Conservation (phyloP, 768 basidiomycete species). For the Kwoniella dendrophila region DNA sequence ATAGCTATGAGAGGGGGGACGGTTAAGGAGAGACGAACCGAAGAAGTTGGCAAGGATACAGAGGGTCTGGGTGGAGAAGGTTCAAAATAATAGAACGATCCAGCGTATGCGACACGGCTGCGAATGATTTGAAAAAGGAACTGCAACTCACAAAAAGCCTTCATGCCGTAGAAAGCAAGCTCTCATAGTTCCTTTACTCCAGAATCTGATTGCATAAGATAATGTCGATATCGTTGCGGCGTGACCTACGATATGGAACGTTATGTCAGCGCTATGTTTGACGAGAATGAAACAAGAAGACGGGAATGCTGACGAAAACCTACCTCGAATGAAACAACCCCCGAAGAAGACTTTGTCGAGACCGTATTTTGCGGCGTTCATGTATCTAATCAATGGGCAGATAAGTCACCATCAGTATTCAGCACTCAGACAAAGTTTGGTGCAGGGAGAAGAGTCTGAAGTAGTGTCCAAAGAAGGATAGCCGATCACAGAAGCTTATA, state of each 20-base stretch:
- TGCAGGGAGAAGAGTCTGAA: not conserved
- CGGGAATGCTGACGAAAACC: no score
- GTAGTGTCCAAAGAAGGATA: not conserved
- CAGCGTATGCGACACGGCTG: no score
- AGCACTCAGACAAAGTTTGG: not conserved
- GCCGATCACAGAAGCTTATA: slow-evolving; percentile 46
- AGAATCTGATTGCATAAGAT: slow-evolving; percentile 98
- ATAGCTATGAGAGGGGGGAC: not conserved
- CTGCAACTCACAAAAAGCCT: slow-evolving; percentile 80
- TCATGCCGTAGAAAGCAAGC: slow-evolving; percentile 97
- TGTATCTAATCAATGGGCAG: slow-evolving; percentile 71
- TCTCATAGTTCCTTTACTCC: slow-evolving; percentile 96
- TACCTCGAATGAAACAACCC: slow-evolving; percentile 96
- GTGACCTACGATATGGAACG: slow-evolving; percentile 66
- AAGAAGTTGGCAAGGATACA: not conserved
- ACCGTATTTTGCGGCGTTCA: slow-evolving; percentile 99
- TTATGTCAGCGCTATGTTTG: not conserved
- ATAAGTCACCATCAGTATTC: not conserved
- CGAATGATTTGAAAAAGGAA: no score
- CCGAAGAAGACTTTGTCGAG: slow-evolving; percentile 98
- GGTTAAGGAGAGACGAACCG: not conserved
- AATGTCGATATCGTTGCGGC: slow-evolving; percentile 95
- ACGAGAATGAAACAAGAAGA: no score
- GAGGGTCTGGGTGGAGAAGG: not conserved
- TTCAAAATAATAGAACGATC: not conserved